Percentiles rank a stretch among this genome's conserved stretches.
phyloP scores from a whole-genome alignment of 73 alveolate species.

The Paramecium tetraurelia region DNA sequence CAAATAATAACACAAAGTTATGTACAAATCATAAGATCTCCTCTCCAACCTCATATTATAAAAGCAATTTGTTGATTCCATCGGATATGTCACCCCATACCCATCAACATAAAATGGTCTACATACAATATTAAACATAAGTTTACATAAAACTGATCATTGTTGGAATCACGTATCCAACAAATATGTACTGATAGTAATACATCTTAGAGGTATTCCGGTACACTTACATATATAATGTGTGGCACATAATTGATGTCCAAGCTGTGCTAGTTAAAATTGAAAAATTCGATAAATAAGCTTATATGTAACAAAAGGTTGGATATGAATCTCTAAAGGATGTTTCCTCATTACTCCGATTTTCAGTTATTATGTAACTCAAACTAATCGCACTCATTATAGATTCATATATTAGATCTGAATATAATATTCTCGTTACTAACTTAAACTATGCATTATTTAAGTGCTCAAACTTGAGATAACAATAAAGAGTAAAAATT shows the following conservation, averaged over 20 bases:
- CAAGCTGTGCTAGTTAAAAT: constrained; percentile 16
- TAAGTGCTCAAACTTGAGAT: neutral
- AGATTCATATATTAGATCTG: constrained; percentile 29
- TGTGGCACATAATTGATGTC: constrained; percentile 29
- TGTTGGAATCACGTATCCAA: neutral
- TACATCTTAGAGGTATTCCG: neutral
- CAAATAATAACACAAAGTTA: constrained; percentile 1
- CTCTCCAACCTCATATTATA: neutral
- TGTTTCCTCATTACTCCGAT: neutral
- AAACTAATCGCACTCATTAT: neutral
- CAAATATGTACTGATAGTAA: neutral
- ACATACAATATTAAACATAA: neutral
- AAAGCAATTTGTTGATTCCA: constrained; percentile 1
- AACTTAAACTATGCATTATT: constrained; percentile 24
- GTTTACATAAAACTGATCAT: neutral
- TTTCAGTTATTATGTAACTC: neutral
- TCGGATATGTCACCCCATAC: constrained; percentile 29
- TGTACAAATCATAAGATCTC: neutral
- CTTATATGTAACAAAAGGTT: neutral
- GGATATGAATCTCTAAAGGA: neutral
- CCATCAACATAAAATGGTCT: constrained; percentile 40
- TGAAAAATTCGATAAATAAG: constrained; percentile 13
- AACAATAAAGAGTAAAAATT: neutral
- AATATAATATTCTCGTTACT: neutral
- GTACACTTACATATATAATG: neutral